phyloP scores from a whole-genome alignment of 495 filamentous ascomycete genomes.

The Pyrenula massariospora region DNA sequence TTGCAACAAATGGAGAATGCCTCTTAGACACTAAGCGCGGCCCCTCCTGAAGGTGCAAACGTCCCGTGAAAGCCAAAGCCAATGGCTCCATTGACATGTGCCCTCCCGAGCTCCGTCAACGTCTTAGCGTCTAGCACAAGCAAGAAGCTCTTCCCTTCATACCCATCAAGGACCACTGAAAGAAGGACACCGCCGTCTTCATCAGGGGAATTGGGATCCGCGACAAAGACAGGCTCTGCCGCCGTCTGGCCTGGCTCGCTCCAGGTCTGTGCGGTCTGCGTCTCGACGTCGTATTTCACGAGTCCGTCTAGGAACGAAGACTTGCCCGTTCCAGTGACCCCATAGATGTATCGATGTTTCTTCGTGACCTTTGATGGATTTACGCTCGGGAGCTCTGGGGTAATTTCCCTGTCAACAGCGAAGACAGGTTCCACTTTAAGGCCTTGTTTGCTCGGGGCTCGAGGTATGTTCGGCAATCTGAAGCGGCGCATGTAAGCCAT shows the following conservation, averaged over 20 bases:
- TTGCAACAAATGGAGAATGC: no score
- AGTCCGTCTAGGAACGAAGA: constrained; percentile 55
- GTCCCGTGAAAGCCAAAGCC: constrained; percentile 64
- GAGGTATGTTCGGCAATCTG: constrained; percentile 27
- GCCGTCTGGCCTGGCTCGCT: constrained; percentile 50
- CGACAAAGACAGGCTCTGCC: constrained; percentile 64
- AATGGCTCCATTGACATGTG: constrained; percentile 48
- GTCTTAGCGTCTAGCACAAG: constrained; percentile 54
- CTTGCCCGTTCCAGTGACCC: constrained; percentile 39
- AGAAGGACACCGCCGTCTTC: constrained; percentile 67
- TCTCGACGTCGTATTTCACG: constrained; percentile 53
- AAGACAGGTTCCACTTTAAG: constrained; percentile 21
- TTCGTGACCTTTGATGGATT: constrained; percentile 44
- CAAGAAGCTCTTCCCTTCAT: constrained; percentile 51
- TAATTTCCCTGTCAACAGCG: constrained; percentile 16
- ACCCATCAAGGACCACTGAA: constrained; percentile 60
- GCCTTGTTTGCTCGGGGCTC: constrained; percentile 1
- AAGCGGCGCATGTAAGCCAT: constrained; percentile 20
- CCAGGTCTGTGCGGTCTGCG: constrained; percentile 39
- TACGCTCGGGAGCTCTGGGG: constrained; percentile 55
- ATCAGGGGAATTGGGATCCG: constrained; percentile 22
- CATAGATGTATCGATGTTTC: constrained; percentile 55
- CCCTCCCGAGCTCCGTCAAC: constrained; percentile 55
- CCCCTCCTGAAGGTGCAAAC: constrained; percentile 26
- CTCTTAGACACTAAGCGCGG: background rate